phyloP scores from a whole-genome alignment of 1,284 basidiomycete species.

The Agroathelia rolfsii region DNA sequence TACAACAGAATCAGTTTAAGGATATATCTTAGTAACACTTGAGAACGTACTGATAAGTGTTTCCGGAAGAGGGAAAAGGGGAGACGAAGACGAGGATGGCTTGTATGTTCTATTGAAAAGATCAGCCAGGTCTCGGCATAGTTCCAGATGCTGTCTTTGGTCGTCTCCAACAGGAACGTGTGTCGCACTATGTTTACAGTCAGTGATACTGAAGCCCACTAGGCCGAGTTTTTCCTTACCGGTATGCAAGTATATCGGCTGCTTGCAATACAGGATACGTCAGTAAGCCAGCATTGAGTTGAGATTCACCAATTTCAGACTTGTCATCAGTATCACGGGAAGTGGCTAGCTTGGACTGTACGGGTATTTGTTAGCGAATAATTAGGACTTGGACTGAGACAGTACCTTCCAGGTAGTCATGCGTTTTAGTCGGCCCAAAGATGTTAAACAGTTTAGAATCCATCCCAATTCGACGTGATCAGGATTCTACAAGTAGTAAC shows the following conservation, averaged over 20 bases:
- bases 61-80: conserved; percentile 66
- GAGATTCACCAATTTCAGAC: conserved; percentile 71
- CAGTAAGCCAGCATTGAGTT: conserved; percentile 78
- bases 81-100: conserved; percentile 16
- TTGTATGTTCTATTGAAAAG: conserved; percentile 69
- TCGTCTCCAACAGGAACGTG: conserved; percentile 95
- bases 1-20: conserved; percentile 20
- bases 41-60: conserved; percentile 62
- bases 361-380: conserved; percentile 2
- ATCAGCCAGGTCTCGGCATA: conserved; percentile 77
- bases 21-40: background rate
- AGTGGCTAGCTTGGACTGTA: conserved; percentile 66
- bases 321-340: conserved; percentile 66
- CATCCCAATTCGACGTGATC: conserved; percentile 87
- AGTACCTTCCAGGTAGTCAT: conserved; percentile 96
- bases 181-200: conserved; percentile 50
- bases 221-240: conserved; percentile 31
- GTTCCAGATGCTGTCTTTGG: conserved; percentile 88
- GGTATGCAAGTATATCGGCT: conserved; percentile 85
- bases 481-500: conserved; percentile 44
- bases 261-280: conserved; percentile 93
- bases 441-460: conserved; percentile 81
- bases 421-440: conserved; percentile 72
- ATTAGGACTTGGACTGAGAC: conserved; percentile 1
- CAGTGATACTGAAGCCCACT: conserved; percentile 1